Evolutionary conservation across 2,329 filamentous ascomycete genomes (phyloP), one percentile per base, ranked within the genome.

Genomic region (Geosmithia putterillii): DNA sequence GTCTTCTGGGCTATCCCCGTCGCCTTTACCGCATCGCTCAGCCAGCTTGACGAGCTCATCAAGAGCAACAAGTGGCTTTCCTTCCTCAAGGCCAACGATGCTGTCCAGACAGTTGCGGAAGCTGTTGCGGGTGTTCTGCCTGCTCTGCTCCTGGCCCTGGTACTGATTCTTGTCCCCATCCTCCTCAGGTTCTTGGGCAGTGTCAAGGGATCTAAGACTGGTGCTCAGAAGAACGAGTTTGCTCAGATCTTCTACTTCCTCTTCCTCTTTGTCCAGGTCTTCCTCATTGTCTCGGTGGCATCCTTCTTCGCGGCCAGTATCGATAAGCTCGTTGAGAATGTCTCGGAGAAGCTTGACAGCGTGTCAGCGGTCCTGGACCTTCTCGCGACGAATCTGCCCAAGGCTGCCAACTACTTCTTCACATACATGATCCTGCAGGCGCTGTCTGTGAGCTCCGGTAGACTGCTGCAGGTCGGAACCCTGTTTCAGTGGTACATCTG

Each of bases 401-500:
- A 79, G 51, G 83, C 89, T 0, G 84, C 87, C 52, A 95, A 95
- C 57, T 98, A 96, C 62, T 98, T 96, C 69, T 96, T 95, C 70
- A 90, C 87, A 1, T 98, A 98, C 73, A 89, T 98, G 80, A 83
- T 95, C 57, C 79, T 98, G 9, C 92, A 96, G 55, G 87, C 89
- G 1, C 72, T 96, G 53, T 88, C 86, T 48, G 88, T 86, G 48
- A 95, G 88, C 59, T 90, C 90, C 1, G 88, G 85, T 59, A 90
- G 86, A 1, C 69, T 96, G 4, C 68, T 95, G 12, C 92, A 96
- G 55, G 75, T 94, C 20, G 79, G 77, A n/a, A 76, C 80, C 3
- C 71, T 98, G 3, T 56, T 88, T 39, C 70, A 82, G 49, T 94
- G 89, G 81, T 94, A 88, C 53, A 55, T 96, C 19, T 60, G 94